Evolutionary conservation across 2,329 filamentous ascomycete species (phyloP).

Genomic region (Escovopsis sp.): DNA sequence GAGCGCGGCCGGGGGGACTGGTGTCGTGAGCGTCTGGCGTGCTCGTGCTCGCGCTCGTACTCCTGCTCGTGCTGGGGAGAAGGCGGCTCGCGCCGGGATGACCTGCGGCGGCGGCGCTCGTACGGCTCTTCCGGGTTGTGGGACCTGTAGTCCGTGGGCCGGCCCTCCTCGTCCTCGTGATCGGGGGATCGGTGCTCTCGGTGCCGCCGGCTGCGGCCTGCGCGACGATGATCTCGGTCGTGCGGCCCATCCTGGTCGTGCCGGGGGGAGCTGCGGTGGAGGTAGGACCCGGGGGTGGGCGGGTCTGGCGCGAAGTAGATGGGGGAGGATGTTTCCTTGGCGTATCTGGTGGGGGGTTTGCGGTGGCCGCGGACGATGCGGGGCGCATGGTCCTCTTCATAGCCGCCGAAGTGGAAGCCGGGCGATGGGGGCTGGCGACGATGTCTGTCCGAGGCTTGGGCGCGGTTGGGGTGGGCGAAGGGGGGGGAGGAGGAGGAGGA

Average conservation of each 20-base stretch:
- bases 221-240: constrained; percentile 1
- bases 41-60: too few relatives aligned
- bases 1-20: too few relatives aligned
- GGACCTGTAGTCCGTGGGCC: not conserved
- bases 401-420: not conserved
- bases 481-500: not conserved
- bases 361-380: constrained; percentile 2
- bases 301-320: too few relatives aligned
- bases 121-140: too few relatives aligned
- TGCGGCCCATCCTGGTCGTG: not conserved
- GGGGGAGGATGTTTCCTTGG: too few relatives aligned
- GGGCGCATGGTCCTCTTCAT: constrained; percentile 1
- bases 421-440: not conserved
- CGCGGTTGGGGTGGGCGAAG: not conserved
- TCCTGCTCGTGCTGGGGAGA: too few relatives aligned
- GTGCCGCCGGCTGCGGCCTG: not conserved
- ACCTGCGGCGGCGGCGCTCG: not conserved
- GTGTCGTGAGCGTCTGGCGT: too few relatives aligned
- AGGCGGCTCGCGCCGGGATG: constrained; percentile 1
- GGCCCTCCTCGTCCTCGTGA: not conserved
- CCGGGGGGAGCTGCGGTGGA: not conserved
- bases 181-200: not conserved
- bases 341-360: not conserved
- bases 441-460: not conserved
- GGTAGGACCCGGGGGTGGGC: too few relatives aligned